These are phyloP conservation scores for Seminavis robusta DNA, from an alignment of 108 stramenopile genomes.

Conservation along the genomic window DNA sequence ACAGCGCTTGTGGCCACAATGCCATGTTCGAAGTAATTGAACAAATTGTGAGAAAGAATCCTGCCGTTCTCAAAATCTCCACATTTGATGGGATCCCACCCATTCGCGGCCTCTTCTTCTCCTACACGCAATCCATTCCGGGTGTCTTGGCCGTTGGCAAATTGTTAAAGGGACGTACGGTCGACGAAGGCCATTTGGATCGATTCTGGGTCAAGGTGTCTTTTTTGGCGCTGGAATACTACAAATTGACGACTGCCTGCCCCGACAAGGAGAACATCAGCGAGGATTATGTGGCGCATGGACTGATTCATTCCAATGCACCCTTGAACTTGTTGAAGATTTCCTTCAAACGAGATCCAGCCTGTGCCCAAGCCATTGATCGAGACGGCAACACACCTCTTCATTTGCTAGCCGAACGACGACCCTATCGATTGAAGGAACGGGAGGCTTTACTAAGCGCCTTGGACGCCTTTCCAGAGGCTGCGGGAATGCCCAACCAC, in stretches of 20 bases:
- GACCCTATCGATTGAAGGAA: conserved; percentile 41
- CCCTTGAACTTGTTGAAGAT: conserved; percentile 22
- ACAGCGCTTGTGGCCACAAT: conserved; percentile 35
- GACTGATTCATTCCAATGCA: conserved; percentile 1
- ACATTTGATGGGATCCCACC: conserved; percentile 29
- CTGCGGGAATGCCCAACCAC: conserved; percentile 20
- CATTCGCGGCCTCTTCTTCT: conserved; percentile 30
- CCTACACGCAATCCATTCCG: conserved; percentile 35
- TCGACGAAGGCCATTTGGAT: conserved; percentile 19
- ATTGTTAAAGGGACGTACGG: not conserved
- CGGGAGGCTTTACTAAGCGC: conserved; percentile 11
- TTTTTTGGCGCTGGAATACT: conserved; percentile 19
- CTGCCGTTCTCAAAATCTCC: conserved; percentile 6
- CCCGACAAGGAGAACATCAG: conserved; percentile 1
- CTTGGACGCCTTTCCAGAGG: conserved; percentile 22
- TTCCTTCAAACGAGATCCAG: conserved; percentile 23
- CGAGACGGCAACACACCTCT: conserved; percentile 30
- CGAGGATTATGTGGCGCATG: conserved; percentile 9
- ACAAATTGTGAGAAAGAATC: conserved; percentile 23
- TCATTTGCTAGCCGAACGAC: conserved; percentile 15
- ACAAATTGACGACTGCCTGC: conserved; percentile 4
- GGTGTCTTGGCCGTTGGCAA: conserved; percentile 3
- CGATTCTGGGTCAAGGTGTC: conserved; percentile 38
- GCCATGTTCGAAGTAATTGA: conserved; percentile 22
- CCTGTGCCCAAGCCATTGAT: conserved; percentile 23